A percentile compares a stretch with the other conserved stretches of the same genome.
phyloP scores from a whole-genome alignment of 176 grass and related monocot species.

The Alopecurus myosuroides region DNA sequence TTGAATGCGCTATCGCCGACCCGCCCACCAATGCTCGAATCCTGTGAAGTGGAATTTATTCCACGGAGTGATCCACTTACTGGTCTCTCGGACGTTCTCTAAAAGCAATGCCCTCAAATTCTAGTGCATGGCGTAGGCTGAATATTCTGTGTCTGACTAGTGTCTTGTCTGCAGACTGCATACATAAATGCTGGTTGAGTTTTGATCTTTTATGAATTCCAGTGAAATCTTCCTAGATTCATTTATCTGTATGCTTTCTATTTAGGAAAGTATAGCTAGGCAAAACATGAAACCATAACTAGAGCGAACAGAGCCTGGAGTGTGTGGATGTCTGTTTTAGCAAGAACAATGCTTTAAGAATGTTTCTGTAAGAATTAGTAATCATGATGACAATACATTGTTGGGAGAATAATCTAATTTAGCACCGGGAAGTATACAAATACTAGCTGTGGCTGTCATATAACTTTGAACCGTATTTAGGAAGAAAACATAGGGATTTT shows the following conservation, averaged over 20 bases:
- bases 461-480: background rate
- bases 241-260: background rate
- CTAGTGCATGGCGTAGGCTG: background rate
- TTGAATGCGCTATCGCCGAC: background rate
- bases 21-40: background rate
- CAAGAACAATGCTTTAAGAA: background rate
- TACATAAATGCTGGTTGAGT: background rate
- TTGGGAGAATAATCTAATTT: slow-evolving; percentile 6
- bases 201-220: background rate
- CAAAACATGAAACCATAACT: background rate
- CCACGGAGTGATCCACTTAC: background rate
- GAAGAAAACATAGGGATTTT: background rate
- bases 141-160: background rate
- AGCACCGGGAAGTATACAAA: background rate
- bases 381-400: background rate
- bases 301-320: background rate
- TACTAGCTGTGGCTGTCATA: background rate
- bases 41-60: background rate
- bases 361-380: background rate
- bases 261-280: background rate
- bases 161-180: background rate
- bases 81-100: background rate
- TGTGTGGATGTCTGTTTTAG: background rate
- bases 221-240: background rate
- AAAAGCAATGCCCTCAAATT: background rate